Base-by-base conservation (phyloP, 148 eudicot species). In the Rhododendron williamsianum region DNA sequence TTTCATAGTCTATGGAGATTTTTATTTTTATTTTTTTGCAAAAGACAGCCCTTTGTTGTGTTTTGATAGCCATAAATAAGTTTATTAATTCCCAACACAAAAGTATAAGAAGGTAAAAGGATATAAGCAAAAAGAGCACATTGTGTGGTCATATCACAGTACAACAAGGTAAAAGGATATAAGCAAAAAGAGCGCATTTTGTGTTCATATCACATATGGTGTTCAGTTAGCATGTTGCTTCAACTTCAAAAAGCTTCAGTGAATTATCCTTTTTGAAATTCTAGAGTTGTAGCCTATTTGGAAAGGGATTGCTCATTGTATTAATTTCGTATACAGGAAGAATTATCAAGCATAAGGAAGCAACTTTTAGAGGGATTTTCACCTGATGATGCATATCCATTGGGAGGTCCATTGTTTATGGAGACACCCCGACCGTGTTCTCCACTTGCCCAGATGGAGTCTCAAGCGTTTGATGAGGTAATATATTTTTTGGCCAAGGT, bases 371-470 rank as follows among this genome's bases (percentile, higher is more conserved):
- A 91, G 84, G 93, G 91, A 79, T 95, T 95, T 91, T 92, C 92
- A 82, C 93, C 97, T 58, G 98, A 94, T 87, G 97, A 95, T 88
- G 91, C 92, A 72, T 95, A 89, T 87, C 93, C 93, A 38, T 25
- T 89, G 85, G 95, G 94, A 18, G 87, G 89, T 84, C 88, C 94
- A 82, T 86, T 92, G 67, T 94, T 91, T 87, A 91, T 95, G 98
- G 98, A 94, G 90, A 95, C 98, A 43, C 94, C 98, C 84, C 90
- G 86, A 76, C 92, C 92, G 38, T 87, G 89, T 84, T 94, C 96
- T 81, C 97, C 97, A 60, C 91, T 90, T 86, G 92, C 89, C 48
- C 90, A 83, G 86, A 84, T 89, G 72, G 94, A 91, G 81, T 86
- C 89, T 58, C 87, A 90, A 78, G 89, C 91, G 51, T 90, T 91